These are phyloP conservation scores for Candida yuanshanica DNA, from an alignment of 805 yeast species.

Conservation along the genomic window DNA sequence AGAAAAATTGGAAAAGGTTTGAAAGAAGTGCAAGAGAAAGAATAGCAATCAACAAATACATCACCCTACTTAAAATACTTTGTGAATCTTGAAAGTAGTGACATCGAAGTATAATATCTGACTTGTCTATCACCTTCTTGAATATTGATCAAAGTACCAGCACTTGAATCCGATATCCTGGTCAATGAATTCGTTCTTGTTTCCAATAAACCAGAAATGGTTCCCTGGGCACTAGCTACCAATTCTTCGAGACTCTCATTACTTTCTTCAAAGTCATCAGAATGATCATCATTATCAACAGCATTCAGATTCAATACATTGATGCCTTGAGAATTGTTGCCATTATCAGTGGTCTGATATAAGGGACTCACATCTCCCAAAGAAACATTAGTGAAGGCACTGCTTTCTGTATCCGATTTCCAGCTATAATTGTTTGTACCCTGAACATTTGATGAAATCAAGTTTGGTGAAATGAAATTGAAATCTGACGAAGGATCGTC, in stretches of 20 bases:
- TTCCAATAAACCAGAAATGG: slow-evolving; percentile 11
- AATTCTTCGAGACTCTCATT: slow-evolving; percentile 12
- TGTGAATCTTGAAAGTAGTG: slow-evolving; percentile 20
- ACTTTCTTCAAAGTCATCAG: slow-evolving; percentile 9
- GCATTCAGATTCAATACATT: slow-evolving; percentile 1
- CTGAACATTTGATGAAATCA: background rate
- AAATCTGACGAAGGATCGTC: slow-evolving; percentile 1
- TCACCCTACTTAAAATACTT: slow-evolving; percentile 16
- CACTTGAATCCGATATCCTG: background rate
- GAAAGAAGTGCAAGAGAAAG: background rate
- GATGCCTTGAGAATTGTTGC: background rate
- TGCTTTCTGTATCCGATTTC: slow-evolving; percentile 19
- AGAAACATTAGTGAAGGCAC: slow-evolving; percentile 21
- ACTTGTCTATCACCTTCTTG: slow-evolving; percentile 16
- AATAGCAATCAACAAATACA: background rate
- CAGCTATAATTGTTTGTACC: slow-evolving; percentile 1
- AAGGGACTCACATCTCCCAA: slow-evolving; percentile 18
- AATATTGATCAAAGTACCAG: slow-evolving; percentile 8
- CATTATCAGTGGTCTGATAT: slow-evolving; percentile 1
- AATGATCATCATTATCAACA: too few species aligned
- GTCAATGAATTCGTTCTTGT: background rate
- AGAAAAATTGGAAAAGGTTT: background rate
- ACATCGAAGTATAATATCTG: slow-evolving; percentile 21
- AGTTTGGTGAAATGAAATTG: background rate
- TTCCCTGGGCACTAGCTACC: slow-evolving; percentile 18